phyloP scores from a whole-genome alignment of 345 rosid genomes.

The Citrus hindsii region DNA sequence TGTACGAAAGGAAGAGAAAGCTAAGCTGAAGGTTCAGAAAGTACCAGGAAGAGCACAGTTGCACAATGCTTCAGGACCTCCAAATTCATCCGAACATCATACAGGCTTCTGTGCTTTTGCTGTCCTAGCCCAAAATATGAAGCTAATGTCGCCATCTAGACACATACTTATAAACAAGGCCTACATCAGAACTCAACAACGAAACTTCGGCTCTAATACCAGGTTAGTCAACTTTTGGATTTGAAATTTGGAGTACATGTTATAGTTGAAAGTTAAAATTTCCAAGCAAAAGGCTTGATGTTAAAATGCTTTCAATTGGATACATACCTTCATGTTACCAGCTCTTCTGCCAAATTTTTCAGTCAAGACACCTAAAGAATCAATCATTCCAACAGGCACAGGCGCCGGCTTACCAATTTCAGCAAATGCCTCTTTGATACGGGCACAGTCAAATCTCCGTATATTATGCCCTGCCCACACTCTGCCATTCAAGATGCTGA shows the following conservation, averaged over 20 bases:
- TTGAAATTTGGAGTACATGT: too few species aligned
- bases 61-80: conserved; percentile 90
- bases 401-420: conserved; percentile 63
- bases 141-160: conserved; percentile 89
- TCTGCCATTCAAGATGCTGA: conserved; percentile 56
- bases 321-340: conserved; percentile 85
- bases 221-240: not conserved
- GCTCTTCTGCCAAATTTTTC: conserved; percentile 83
- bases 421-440: conserved; percentile 78
- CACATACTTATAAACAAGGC: too few species aligned
- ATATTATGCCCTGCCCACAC: conserved; percentile 98
- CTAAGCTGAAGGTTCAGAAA: not conserved
- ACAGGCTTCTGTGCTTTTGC: conserved; percentile 93
- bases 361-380: conserved; percentile 68
- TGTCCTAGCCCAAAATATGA: conserved; percentile 85
- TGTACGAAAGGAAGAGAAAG: too few species aligned
- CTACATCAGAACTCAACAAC: too few species aligned
- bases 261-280: too few species aligned
- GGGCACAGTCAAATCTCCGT: conserved; percentile 71
- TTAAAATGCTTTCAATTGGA: not conserved
- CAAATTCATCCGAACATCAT: conserved; percentile 85
- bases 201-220: too few species aligned
- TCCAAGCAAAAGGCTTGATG: too few species aligned
- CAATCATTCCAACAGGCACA: conserved; percentile 64
- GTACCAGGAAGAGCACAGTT: conserved; percentile 81